Evolutionary conservation across 1,284 basidiomycete genomes (phyloP).

Genomic region (Chondrostereum purpureum): DNA sequence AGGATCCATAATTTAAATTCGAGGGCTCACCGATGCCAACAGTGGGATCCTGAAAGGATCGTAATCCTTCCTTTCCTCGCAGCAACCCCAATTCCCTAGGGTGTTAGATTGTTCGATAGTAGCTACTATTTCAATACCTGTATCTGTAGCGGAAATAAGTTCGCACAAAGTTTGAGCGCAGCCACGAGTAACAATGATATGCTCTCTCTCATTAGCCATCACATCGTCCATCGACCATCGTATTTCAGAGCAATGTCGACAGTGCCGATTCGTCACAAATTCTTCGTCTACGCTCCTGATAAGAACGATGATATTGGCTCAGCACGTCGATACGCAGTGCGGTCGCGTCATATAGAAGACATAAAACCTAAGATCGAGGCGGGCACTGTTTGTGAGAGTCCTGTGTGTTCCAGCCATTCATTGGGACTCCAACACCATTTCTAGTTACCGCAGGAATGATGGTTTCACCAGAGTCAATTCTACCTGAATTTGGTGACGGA

Average conservation of each 20-base stretch:
- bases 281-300: slow-evolving; percentile 24
- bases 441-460: slow-evolving; percentile 44
- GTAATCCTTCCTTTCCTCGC: slow-evolving; percentile 29
- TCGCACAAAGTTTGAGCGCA: too few species aligned
- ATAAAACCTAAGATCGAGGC: slow-evolving; percentile 21
- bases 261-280: slow-evolving; percentile 12
- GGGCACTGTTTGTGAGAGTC: slow-evolving; percentile 22
- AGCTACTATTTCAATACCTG: too few species aligned
- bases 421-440: too few species aligned
- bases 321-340: slow-evolving; percentile 23
- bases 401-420: slow-evolving; percentile 1
- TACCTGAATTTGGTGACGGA: slow-evolving; percentile 19
- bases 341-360: slow-evolving; percentile 21
- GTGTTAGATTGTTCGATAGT: too few species aligned
- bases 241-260: background rate
- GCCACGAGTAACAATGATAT: too few species aligned
- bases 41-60: slow-evolving; percentile 35
- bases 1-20: slow-evolving; percentile 1
- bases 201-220: background rate
- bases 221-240: slow-evolving; percentile 2
- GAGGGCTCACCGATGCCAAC: slow-evolving; percentile 3
- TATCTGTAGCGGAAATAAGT: too few species aligned
- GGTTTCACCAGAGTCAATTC: slow-evolving; percentile 34
- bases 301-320: slow-evolving; percentile 27
- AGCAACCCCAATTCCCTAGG: slow-evolving; percentile 25